Percentiles rank a stretch among this genome's conserved stretches.
Conservation (phyloP, 352 stramenopile genomes). For the Phytophthora europaea region DNA sequence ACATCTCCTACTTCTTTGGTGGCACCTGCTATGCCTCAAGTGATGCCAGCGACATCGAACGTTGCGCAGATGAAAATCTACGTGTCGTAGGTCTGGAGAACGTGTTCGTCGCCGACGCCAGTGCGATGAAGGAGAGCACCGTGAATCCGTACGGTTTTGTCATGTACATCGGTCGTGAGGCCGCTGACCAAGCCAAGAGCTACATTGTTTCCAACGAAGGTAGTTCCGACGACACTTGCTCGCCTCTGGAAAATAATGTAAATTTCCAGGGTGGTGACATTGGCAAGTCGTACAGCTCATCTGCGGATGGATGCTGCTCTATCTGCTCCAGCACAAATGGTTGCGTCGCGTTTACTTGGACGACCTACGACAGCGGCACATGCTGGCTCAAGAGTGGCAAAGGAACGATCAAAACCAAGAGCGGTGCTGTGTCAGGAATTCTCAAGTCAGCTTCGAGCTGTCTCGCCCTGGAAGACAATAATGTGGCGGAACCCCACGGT, state of each 20-base stretch:
- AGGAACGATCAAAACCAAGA: constrained; percentile 25
- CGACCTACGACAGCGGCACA: constrained; percentile 50
- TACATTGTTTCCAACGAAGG: constrained; percentile 34
- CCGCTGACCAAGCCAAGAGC: constrained; percentile 49
- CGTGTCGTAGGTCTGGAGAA: constrained; percentile 66
- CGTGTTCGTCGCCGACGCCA: constrained; percentile 69
- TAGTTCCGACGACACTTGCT: constrained; percentile 29
- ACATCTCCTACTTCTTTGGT: constrained; percentile 74
- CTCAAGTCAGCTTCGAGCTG: constrained; percentile 26
- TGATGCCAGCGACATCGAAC: constrained; percentile 52
- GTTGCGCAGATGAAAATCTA: constrained; percentile 68
- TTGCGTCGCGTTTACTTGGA: constrained; percentile 64
- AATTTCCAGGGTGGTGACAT: constrained; percentile 63
- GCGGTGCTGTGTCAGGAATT: constrained; percentile 24
- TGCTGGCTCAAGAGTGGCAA: constrained; percentile 68
- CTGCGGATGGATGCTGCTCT: constrained; percentile 47
- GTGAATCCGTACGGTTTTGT: constrained; percentile 77
- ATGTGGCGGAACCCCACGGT: constrained; percentile 37
- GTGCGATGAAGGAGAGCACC: constrained; percentile 67
- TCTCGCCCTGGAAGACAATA: constrained; percentile 23
- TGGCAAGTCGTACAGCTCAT: constrained; percentile 29
- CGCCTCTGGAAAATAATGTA: constrained; percentile 42
- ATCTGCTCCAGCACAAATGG: constrained; percentile 36
- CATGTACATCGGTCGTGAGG: constrained; percentile 79
- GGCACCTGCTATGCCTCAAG: constrained; percentile 73